Percentiles rank a stretch among this genome's conserved stretches.
Evolutionary conservation across 441 rosid genomes (phyloP).

Genomic region (Populus trichocarpa): DNA sequence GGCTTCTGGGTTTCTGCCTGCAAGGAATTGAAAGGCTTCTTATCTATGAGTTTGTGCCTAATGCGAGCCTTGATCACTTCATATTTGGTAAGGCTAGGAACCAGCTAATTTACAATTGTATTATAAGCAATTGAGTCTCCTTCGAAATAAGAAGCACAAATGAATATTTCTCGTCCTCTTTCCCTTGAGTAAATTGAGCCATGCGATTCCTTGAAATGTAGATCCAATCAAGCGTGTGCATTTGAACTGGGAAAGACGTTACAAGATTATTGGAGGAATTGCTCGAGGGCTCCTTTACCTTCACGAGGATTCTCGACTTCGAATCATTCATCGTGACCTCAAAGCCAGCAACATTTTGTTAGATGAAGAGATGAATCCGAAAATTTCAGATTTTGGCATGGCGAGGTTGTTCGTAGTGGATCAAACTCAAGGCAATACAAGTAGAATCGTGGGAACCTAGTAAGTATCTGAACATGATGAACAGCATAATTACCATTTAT

Average conservation of each 20-base stretch:
- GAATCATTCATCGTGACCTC: slow-evolving; percentile 63
- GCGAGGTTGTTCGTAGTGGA: slow-evolving; percentile 27
- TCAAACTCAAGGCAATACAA: slow-evolving; percentile 27
- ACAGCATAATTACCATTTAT: background rate
- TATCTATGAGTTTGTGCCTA: too few species aligned
- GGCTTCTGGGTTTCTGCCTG: too few species aligned
- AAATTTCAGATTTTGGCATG: slow-evolving; percentile 39
- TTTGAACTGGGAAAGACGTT: slow-evolving; percentile 53
- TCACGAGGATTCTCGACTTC: slow-evolving; percentile 59
- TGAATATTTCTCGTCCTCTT: background rate
- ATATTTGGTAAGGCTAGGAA: too few species aligned
- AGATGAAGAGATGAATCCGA: slow-evolving; percentile 28
- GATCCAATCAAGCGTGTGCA: slow-evolving; percentile 25
- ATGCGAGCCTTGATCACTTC: too few species aligned
- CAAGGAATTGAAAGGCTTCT: too few species aligned
- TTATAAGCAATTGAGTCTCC: too few species aligned
- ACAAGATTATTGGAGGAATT: slow-evolving; percentile 50
- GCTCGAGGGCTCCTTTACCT: slow-evolving; percentile 63
- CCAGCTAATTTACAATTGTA: too few species aligned
- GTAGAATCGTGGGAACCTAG: slow-evolving; percentile 61
- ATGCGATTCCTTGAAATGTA: slow-evolving; percentile 2
- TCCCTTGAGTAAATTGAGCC: too few species aligned
- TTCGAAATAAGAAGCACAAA: too few species aligned
- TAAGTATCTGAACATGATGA: slow-evolving; percentile 24
- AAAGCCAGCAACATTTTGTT: slow-evolving; percentile 47